Conservation (phyloP, 1,284 basidiomycete species). For the Tilletiaria anomala region DNA sequence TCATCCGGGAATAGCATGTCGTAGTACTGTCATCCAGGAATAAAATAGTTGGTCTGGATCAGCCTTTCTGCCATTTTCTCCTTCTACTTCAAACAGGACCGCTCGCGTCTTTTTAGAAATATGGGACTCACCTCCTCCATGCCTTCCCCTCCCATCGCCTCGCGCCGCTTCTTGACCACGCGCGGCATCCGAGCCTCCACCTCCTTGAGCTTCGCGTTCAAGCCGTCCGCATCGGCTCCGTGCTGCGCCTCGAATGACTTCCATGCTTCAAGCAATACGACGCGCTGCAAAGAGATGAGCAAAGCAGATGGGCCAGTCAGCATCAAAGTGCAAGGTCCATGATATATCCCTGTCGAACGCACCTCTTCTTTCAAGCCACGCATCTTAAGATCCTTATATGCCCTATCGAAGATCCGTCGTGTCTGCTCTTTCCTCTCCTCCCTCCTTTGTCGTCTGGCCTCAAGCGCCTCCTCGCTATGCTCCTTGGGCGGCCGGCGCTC, state of each 20-base stretch:
- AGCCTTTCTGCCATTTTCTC: too few species aligned
- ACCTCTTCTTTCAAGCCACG: constrained; percentile 77
- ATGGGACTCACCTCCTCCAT: constrained; percentile 21
- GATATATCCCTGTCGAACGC: constrained; percentile 22
- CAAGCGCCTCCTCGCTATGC: constrained; percentile 12
- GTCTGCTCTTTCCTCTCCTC: constrained; percentile 55
- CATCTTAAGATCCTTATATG: constrained; percentile 67
- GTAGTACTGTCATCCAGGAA: constrained; percentile 15
- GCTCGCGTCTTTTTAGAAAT: too few species aligned
- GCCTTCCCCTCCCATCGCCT: constrained; percentile 11
- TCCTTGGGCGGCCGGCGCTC: constrained; percentile 4
- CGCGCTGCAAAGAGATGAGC: constrained; percentile 45
- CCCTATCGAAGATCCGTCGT: constrained; percentile 64
- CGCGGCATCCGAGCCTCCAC: constrained; percentile 82
- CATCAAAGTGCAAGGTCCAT: neutral
- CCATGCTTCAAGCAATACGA: constrained; percentile 79
- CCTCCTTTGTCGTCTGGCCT: constrained; percentile 42
- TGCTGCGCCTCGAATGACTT: constrained; percentile 71
- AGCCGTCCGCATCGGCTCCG: constrained; percentile 4
- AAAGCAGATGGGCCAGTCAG: neutral
- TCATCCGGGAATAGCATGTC: constrained; percentile 36
- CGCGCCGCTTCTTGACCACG: constrained; percentile 55
- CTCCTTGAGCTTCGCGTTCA: constrained; percentile 46
- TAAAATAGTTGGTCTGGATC: neutral
- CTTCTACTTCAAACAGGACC: too few species aligned